Evolutionary conservation across 176 grass and related monocot species (phyloP), one percentile per base, ranked within the genome.

Genomic region (Aegilops longissima): DNA sequence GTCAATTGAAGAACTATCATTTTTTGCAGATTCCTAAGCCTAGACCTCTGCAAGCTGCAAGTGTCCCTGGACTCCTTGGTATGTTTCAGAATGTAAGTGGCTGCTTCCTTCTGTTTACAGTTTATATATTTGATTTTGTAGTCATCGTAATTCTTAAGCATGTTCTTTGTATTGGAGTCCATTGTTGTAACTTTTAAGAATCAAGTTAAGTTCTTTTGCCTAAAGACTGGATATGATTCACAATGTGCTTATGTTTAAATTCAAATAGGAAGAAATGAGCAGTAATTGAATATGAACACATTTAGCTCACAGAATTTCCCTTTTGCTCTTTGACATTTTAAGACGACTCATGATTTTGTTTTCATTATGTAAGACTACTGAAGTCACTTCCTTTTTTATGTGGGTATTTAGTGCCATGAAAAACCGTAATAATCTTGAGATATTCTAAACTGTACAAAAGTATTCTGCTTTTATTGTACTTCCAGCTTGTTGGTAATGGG

Each of bases 21-120:
- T 76, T 40, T 85, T 73, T 64, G 11, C 83, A 99, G 97, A 87
- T 90, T 16, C 92, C 90, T 78, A 99, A 96, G 83, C 97, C 94
- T 21, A 99, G 97, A 80, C 89, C 94, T 74, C 82, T 99, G 84
- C 97, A 99, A 74, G 97, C 92, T 87, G 97, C 97, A 80, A 99
- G 94, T 86, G 91, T 99, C 77, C 97, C 97, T 40, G 97, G 97
- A 66, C 91, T 99, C 70, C 90, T 97, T 56, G 97, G 94, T 44
- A 97, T 93, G 79, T 99, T 99, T 77, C 97, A 99, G 75, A 99
- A 99, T 20, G 97, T 99, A 93, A 52, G 86, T 47, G 27, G 7
- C 49, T 58, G 47, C 18, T 54, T 76, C 72, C 42, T 51, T 51
- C 2, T 8, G 11, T 73, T 29, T 56, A 12, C 47, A 76, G 27